These are phyloP conservation scores for Hypomontagnella monticulosa DNA, from an alignment of 495 filamentous ascomycete species.

Conservation along the genomic window DNA sequence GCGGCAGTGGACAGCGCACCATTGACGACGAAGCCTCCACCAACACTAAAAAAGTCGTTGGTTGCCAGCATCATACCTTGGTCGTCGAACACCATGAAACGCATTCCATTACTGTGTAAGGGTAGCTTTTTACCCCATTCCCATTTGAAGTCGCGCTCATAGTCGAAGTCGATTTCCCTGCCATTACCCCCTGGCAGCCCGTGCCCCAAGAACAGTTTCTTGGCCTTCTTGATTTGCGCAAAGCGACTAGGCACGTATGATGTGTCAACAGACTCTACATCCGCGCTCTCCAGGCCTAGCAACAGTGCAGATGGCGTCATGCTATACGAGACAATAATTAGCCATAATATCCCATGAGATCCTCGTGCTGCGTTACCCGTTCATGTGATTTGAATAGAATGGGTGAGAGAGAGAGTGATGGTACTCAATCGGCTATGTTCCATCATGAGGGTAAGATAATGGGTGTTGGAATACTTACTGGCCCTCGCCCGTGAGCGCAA, in stretches of 20 bases:
- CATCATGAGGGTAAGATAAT: neutral
- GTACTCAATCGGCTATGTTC: neutral
- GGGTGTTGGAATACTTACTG: constrained; percentile 36
- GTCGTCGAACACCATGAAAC: constrained; percentile 49
- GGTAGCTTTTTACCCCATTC: constrained; percentile 50
- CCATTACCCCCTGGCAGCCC: constrained; percentile 42
- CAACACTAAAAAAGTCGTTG: constrained; percentile 52
- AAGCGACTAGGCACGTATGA: constrained; percentile 49
- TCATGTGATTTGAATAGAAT: neutral
- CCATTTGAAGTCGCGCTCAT: constrained; percentile 49
- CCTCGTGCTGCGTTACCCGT: neutral
- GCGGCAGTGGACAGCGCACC: constrained; percentile 47
- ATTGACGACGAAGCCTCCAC: constrained; percentile 52
- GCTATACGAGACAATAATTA: constrained; percentile 14
- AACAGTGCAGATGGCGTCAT: constrained; percentile 50
- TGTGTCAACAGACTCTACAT: constrained; percentile 49
- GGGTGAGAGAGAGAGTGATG: too few relatives aligned
- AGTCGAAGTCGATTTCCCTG: constrained; percentile 49
- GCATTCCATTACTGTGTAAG: constrained; percentile 52
- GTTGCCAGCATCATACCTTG: constrained; percentile 49
- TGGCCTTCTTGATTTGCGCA: constrained; percentile 46
- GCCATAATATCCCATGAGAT: neutral
- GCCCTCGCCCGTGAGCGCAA: constrained; percentile 51
- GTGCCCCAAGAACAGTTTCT: constrained; percentile 47
- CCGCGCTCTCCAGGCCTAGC: constrained; percentile 47